Conservation (phyloP, 75 land plant genomes). For the Cupressus sempervirens region DNA sequence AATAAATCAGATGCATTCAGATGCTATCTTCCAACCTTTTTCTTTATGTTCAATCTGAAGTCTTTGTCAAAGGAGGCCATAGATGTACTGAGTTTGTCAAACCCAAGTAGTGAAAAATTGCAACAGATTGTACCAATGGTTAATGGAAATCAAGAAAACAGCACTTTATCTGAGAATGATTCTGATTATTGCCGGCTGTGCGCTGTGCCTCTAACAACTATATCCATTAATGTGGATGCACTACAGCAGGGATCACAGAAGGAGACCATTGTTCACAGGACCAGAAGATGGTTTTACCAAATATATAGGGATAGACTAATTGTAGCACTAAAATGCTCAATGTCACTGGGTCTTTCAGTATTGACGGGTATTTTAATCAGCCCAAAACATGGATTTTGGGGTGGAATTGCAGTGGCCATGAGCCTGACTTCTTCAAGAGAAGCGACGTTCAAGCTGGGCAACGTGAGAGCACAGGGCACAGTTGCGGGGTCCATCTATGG, state of each 20-base stretch:
- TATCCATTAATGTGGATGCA: not conserved
- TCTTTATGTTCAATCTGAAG: slow-evolving; percentile 58
- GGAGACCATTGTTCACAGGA: not conserved
- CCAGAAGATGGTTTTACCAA: not conserved
- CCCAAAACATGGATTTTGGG: slow-evolving; percentile 45
- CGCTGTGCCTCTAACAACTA: not conserved
- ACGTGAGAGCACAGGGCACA: slow-evolving; percentile 60
- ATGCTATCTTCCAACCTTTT: slow-evolving; percentile 27
- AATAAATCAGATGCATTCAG: not conserved
- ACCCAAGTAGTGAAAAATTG: not conserved
- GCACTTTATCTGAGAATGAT: not conserved
- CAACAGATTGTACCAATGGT: slow-evolving; percentile 1
- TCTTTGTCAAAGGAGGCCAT: slow-evolving; percentile 23
- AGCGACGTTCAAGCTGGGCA: slow-evolving; percentile 51
- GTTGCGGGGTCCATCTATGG: slow-evolving; percentile 65
- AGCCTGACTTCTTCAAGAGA: slow-evolving; percentile 36
- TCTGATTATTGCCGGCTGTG: slow-evolving; percentile 1
- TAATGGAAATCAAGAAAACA: not conserved
- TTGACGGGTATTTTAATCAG: slow-evolving; percentile 46
- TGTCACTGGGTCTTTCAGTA: slow-evolving; percentile 52
- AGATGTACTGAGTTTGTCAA: not conserved
- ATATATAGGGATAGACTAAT: slow-evolving; percentile 17
- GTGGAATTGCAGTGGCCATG: slow-evolving; percentile 51
- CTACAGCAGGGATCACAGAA: not conserved
- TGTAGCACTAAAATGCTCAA: slow-evolving; percentile 40